A percentile compares a stretch with the other conserved stretches of the same genome.
Conservation (phyloP, 805 yeast genomes). For the Myxozyma lipomycoides region DNA sequence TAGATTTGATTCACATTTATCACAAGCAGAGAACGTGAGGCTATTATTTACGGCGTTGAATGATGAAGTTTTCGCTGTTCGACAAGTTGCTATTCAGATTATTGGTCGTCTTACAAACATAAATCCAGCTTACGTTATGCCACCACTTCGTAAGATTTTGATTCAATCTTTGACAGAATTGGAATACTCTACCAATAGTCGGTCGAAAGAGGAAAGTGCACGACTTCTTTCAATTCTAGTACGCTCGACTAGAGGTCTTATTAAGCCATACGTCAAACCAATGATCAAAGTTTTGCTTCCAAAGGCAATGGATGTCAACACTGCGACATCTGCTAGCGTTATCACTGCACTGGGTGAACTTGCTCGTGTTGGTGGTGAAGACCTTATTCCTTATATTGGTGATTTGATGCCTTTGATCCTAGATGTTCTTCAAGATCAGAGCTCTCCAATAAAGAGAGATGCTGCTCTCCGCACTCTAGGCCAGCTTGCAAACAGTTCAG, state of each 20-base stretch:
- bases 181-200: conserved; percentile 71
- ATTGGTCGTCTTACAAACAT: conserved; percentile 80
- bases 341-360: conserved; percentile 85
- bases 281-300: conserved; percentile 81
- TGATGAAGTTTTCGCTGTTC: conserved; percentile 81
- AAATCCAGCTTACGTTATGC: conserved; percentile 94
- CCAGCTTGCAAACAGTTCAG: conserved; percentile 83
- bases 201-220: conserved; percentile 85
- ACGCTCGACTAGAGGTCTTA: conserved; percentile 71
- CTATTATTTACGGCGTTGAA: conserved; percentile 81
- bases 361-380: conserved; percentile 83
- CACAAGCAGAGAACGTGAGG: conserved; percentile 88
- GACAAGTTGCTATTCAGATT: conserved; percentile 70
- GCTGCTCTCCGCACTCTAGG: conserved; percentile 87
- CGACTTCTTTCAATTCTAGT: conserved; percentile 68
- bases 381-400: conserved; percentile 64
- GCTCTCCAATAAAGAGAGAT: conserved; percentile 80
- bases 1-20: conserved; percentile 81
- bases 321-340: conserved; percentile 83
- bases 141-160: conserved; percentile 80
- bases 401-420: conserved; percentile 82
- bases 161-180: conserved; percentile 80
- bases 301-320: conserved; percentile 63
- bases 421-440: conserved; percentile 87
- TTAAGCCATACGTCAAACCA: conserved; percentile 86